Evolutionary conservation across 768 basidiomycete species (phyloP).

Genomic region (Russula vinacea): DNA sequence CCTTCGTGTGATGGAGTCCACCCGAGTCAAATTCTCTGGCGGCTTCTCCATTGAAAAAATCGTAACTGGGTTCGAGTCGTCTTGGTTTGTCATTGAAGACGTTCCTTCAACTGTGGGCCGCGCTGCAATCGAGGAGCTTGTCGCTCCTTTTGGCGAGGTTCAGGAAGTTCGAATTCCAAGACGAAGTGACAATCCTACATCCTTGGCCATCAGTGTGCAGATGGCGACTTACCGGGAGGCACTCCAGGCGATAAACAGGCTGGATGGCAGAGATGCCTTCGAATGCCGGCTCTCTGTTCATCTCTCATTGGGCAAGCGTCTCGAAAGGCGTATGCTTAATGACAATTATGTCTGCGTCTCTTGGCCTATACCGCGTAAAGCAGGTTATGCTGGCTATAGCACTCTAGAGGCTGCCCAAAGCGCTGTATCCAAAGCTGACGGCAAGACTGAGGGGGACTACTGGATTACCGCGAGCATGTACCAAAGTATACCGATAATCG

Average conservation of each 20-base stretch:
- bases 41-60: constrained; percentile 61
- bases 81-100: constrained; percentile 54
- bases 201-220: constrained; percentile 42
- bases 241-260: constrained; percentile 46
- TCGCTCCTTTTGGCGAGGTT: constrained; percentile 49
- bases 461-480: constrained; percentile 50
- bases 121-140: constrained; percentile 39
- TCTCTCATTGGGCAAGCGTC: constrained; percentile 43
- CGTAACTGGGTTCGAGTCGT: constrained; percentile 66
- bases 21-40: constrained; percentile 51
- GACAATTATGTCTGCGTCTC: constrained; percentile 56
- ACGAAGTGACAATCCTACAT: constrained; percentile 14
- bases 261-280: constrained; percentile 48
- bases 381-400: constrained; percentile 63
- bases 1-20: constrained; percentile 51
- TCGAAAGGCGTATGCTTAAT: constrained; percentile 41
- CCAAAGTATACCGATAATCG: constrained; percentile 56
- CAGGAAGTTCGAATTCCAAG: constrained; percentile 36
- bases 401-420: constrained; percentile 47
- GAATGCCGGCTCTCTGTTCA: constrained; percentile 45
- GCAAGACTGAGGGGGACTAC: constrained; percentile 39
- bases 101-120: constrained; percentile 42
- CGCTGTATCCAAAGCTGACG: constrained; percentile 47
- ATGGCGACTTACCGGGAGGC: constrained; percentile 52
- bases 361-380: constrained; percentile 56